Base-by-base conservation (phyloP, 306 rosid genomes). In the Acacia confusa region DNA sequence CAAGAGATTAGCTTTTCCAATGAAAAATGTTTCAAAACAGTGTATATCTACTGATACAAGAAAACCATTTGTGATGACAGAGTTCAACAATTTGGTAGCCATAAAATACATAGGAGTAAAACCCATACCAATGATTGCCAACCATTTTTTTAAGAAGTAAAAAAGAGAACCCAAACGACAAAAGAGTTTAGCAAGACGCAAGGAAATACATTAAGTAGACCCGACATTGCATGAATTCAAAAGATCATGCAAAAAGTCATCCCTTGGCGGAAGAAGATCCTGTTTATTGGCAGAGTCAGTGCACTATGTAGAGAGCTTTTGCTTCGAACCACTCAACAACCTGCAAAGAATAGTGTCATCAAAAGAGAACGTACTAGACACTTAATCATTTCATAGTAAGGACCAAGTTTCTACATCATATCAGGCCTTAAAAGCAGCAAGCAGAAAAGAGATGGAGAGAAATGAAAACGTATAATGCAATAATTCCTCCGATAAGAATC, bases 161-260 rank as follows among this genome's bases (percentile, higher is more conserved):
- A 50, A 79, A 9, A 11, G 13, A 68, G 38, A 68, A 68, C 7
- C 25, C 11, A 55, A 1, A 36, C 1, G 7, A 36, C 40, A 68
- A 68, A 20, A 43, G 43, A 64, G 28, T 20, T 40, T 48, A 70
- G 57, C 36, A 85, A 80, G 86, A 75, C 77, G 65, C 38, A n/a
- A 63, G 83, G 80, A 45, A 78, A 72, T 89, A 89, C 92, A 83
- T 89, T 89, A 70, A 86, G 87, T 82, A 89, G 79, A 52, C 92
- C 92, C 77, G 92, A 89, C 92, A 89, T 89, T 70, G 88, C 84
- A 80, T 45, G 79, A 80, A 87, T 79, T 89, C 84, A 85, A 78
- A 61, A 78, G 67, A 72, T 68, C 85, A 63, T 61, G 75, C 85
- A 63, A 83, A 83, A 85, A 78, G 17, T 66, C 88, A 84, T 79